Evolutionary conservation across 495 filamentous ascomycete genomes (phyloP).

Genomic region (Copromyces sp.): DNA sequence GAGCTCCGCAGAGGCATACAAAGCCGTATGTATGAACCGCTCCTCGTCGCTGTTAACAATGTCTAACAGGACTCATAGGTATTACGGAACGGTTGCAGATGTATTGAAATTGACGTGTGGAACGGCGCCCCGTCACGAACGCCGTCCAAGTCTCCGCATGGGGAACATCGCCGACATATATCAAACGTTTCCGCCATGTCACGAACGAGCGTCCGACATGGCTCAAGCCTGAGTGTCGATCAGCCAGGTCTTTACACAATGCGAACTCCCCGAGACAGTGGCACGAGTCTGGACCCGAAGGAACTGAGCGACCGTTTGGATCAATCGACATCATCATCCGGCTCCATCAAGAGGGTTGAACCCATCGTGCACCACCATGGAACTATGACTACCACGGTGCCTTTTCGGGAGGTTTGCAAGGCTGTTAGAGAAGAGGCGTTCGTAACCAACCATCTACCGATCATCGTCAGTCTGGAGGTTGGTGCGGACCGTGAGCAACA

Average conservation of each 20-base stretch:
- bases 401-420: slow-evolving; percentile 75
- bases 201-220: slow-evolving; percentile 21
- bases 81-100: slow-evolving; percentile 69
- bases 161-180: slow-evolving; percentile 24
- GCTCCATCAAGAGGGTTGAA: slow-evolving; percentile 13
- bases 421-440: slow-evolving; percentile 76
- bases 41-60: neutral
- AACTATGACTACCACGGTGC: slow-evolving; percentile 80
- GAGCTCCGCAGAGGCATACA: slow-evolving; percentile 72
- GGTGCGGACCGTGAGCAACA: slow-evolving; percentile 76
- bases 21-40: slow-evolving; percentile 39
- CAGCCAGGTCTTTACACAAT: slow-evolving; percentile 2
- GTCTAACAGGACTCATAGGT: slow-evolving; percentile 17
- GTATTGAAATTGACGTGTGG: slow-evolving; percentile 95
- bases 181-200: slow-evolving; percentile 31
- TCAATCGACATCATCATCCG: slow-evolving; percentile 19
- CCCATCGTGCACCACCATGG: slow-evolving; percentile 31
- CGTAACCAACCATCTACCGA: slow-evolving; percentile 55
- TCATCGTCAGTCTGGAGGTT: slow-evolving; percentile 87
- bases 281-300: slow-evolving; percentile 17
- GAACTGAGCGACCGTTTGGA: slow-evolving; percentile 11
- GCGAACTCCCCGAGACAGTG: slow-evolving; percentile 9
- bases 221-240: slow-evolving; percentile 8
- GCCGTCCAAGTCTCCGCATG: slow-evolving; percentile 19
- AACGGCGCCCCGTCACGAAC: slow-evolving; percentile 44